phyloP scores from a whole-genome alignment of 768 basidiomycete genomes.

The Butyriboletus loyo region DNA sequence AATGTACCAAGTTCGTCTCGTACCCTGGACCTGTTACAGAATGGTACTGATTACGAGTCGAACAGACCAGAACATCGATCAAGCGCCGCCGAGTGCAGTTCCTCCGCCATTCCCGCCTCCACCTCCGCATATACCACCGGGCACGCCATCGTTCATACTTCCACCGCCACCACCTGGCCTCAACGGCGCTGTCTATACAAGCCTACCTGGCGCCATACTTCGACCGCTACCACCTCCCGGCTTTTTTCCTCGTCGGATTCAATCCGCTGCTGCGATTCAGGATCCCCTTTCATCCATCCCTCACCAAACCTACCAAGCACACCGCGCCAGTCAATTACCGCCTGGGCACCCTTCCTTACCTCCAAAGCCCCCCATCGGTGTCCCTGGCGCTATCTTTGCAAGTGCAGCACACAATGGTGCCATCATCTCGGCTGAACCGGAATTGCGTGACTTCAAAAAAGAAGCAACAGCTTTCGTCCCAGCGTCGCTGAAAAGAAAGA shows the following conservation, averaged over 20 bases:
- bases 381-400: slow-evolving; percentile 43
- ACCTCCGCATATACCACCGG: slow-evolving; percentile 13
- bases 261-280: slow-evolving; percentile 55
- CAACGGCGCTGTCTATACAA: slow-evolving; percentile 1
- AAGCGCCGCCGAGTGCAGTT: neutral
- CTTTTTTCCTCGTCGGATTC: slow-evolving; percentile 57
- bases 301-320: slow-evolving; percentile 75
- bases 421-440: slow-evolving; percentile 79
- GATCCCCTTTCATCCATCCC: slow-evolving; percentile 76
- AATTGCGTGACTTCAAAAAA: slow-evolving; percentile 90
- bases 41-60: neutral
- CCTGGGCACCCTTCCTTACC: slow-evolving; percentile 44
- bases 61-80: slow-evolving; percentile 12
- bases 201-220: slow-evolving; percentile 20
- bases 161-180: slow-evolving; percentile 14
- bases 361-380: slow-evolving; percentile 34
- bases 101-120: slow-evolving; percentile 23
- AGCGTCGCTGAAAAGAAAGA: slow-evolving; percentile 74
- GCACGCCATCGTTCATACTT: slow-evolving; percentile 17
- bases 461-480: slow-evolving; percentile 95
- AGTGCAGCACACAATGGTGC: slow-evolving; percentile 45
- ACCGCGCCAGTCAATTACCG: slow-evolving; percentile 45
- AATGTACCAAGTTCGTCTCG: slow-evolving; percentile 15
- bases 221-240: slow-evolving; percentile 55
- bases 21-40: neutral